These are phyloP conservation scores for Ophiocytium majus DNA, from an alignment of 352 stramenopile genomes.

Conservation along the genomic window DNA sequence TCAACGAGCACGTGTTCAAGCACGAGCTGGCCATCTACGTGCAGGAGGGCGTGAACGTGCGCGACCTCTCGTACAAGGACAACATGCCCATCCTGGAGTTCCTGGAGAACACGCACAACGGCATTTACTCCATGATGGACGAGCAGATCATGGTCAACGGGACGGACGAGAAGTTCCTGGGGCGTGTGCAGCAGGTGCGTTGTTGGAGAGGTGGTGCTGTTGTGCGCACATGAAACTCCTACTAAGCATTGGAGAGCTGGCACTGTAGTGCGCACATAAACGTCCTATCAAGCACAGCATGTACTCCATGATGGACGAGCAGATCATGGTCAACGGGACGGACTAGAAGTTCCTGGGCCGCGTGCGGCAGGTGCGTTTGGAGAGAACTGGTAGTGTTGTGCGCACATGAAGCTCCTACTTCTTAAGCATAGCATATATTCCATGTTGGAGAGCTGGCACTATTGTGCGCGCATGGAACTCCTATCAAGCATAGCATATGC, in stretches of 20 bases:
- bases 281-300: too few species aligned
- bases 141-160: slow-evolving; percentile 68
- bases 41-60: slow-evolving; percentile 60
- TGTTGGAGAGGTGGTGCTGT: neutral
- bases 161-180: slow-evolving; percentile 55
- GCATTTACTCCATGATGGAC: slow-evolving; percentile 73
- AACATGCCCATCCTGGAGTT: slow-evolving; percentile 77
- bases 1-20: slow-evolving; percentile 81
- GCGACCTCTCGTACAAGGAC: slow-evolving; percentile 66
- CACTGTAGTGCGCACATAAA: too few species aligned
- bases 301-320: slow-evolving; percentile 75
- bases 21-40: slow-evolving; percentile 61
- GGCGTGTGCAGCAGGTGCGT: slow-evolving; percentile 49
- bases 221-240: too few species aligned
- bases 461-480: too few species aligned
- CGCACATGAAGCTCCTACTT: too few species aligned
- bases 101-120: slow-evolving; percentile 76
- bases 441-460: too few species aligned
- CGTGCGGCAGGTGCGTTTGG: slow-evolving; percentile 43
- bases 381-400: neutral
- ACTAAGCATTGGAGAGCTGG: too few species aligned
- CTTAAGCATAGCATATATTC: too few species aligned
- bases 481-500: too few species aligned
- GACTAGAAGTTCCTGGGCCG: slow-evolving; percentile 54
- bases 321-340: slow-evolving; percentile 61